phyloP scores from a whole-genome alignment of 2,329 filamentous ascomycete genomes.

The Sporothrix mexicana region DNA sequence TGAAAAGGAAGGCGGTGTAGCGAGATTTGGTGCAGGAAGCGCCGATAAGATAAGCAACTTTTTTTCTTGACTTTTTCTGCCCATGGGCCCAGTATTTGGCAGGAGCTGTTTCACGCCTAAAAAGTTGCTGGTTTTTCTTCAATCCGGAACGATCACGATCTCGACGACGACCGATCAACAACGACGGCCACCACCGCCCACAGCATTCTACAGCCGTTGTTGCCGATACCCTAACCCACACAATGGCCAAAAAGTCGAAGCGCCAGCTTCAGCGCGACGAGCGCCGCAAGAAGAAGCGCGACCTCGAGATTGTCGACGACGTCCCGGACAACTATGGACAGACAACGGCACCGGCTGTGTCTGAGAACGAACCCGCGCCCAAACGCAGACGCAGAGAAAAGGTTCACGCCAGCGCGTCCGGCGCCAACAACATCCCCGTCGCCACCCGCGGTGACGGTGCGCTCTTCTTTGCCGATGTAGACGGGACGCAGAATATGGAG shows the following conservation, averaged over 20 bases:
- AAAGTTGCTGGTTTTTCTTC: conserved; percentile 6
- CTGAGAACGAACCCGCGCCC: not conserved
- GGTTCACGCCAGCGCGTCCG: conserved; percentile 24
- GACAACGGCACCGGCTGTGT: not conserved
- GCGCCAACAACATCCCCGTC: conserved; percentile 32
- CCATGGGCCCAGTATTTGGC: not conserved
- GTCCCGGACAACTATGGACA: conserved; percentile 37
- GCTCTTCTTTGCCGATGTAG: conserved; percentile 25
- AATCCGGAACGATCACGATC: not conserved
- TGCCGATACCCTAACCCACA: not conserved
- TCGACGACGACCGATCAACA: not conserved
- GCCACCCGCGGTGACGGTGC: conserved; percentile 9
- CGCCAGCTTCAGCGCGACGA: conserved; percentile 47
- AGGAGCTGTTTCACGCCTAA: not conserved
- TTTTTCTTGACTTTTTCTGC: conserved; percentile 32
- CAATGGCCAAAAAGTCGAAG: conserved; percentile 48
- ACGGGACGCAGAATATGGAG: not conserved
- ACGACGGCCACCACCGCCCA: not conserved
- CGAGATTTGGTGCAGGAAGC: not conserved
- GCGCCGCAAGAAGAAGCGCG: conserved; percentile 47
- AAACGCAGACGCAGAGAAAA: conserved; percentile 8
- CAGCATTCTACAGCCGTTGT: not conserved
- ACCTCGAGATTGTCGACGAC: conserved; percentile 41
- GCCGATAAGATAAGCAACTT: conserved; percentile 35
- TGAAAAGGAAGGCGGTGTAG: conserved; percentile 29